These are phyloP conservation scores for Daldinia decipiens DNA, from an alignment of 495 filamentous ascomycete species.

Conservation along the genomic window DNA sequence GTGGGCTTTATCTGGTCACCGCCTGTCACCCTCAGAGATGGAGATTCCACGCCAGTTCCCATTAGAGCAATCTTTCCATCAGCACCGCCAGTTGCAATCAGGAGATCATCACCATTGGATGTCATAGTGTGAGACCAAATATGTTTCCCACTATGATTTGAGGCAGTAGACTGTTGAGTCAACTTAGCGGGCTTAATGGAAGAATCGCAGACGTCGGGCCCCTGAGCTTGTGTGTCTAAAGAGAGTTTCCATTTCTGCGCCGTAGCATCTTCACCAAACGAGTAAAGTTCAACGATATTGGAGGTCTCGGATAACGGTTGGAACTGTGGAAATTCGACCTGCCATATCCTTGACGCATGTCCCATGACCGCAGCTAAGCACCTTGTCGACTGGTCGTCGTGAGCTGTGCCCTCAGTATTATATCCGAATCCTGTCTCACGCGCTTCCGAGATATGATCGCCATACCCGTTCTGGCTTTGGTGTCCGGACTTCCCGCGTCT, in stretches of 20 bases:
- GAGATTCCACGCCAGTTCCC: slow-evolving; percentile 29
- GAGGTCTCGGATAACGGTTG: slow-evolving; percentile 42
- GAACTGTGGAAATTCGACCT: slow-evolving; percentile 67
- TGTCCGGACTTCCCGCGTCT: slow-evolving; percentile 12
- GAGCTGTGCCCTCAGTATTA: slow-evolving; percentile 43
- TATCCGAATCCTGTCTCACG: slow-evolving; percentile 63
- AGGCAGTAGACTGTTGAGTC: slow-evolving; percentile 60
- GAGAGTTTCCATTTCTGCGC: slow-evolving; percentile 74
- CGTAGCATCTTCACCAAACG: slow-evolving; percentile 83
- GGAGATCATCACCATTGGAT: slow-evolving; percentile 37
- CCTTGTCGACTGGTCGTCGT: slow-evolving; percentile 37
- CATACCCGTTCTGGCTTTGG: slow-evolving; percentile 17
- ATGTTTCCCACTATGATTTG: slow-evolving; percentile 84
- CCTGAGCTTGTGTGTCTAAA: slow-evolving; percentile 29
- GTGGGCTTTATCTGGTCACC: slow-evolving; percentile 9
- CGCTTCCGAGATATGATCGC: slow-evolving; percentile 44
- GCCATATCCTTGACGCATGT: slow-evolving; percentile 91
- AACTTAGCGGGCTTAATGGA: slow-evolving; percentile 52
- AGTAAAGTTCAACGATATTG: slow-evolving; percentile 63
- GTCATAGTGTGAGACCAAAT: slow-evolving; percentile 79
- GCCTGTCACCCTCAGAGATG: background rate
- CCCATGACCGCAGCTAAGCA: slow-evolving; percentile 78
- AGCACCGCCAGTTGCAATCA: slow-evolving; percentile 84
- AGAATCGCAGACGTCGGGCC: background rate
- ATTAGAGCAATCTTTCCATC: slow-evolving; percentile 72